Evolutionary conservation across 768 basidiomycete species (phyloP).

Genomic region (Auricularia heimuer): DNA sequence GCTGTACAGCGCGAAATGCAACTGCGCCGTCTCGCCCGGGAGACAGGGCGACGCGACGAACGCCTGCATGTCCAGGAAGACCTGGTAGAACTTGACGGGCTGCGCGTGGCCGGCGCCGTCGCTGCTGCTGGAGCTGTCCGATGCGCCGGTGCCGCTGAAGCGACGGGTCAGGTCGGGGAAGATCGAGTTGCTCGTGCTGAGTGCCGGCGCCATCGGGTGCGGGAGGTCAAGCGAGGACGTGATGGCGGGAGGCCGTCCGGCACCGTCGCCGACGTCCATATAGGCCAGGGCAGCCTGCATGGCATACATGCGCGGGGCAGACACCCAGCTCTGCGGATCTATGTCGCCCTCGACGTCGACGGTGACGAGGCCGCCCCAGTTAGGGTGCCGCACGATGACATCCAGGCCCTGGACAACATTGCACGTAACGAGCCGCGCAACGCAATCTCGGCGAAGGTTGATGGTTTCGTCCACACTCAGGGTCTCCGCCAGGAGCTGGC

Average conservation of each 20-base stretch:
- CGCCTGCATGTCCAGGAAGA: slow-evolving; percentile 83
- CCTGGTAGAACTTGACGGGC: slow-evolving; percentile 72
- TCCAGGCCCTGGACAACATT: slow-evolving; percentile 90
- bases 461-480: slow-evolving; percentile 80
- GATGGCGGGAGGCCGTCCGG: background rate
- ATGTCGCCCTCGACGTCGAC: slow-evolving; percentile 83
- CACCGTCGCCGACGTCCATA: slow-evolving; percentile 34
- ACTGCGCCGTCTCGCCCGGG: slow-evolving; percentile 86
- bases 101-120: background rate
- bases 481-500: slow-evolving; percentile 82
- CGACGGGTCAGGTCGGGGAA: slow-evolving; percentile 1
- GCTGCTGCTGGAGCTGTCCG: background rate
- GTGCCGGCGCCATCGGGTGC: background rate
- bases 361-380: slow-evolving; percentile 79
- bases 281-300: slow-evolving; percentile 82
- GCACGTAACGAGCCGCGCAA: slow-evolving; percentile 74
- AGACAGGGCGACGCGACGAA: slow-evolving; percentile 86
- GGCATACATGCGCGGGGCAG: slow-evolving; percentile 83
- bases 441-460: slow-evolving; percentile 75
- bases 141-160: background rate
- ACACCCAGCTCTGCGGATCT: slow-evolving; percentile 77
- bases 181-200: background rate
- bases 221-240: slow-evolving; percentile 3
- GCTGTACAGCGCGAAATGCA: slow-evolving; percentile 89
- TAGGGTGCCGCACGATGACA: slow-evolving; percentile 92